Evolutionary conservation across 495 filamentous ascomycete species (phyloP).

Genomic region (Penicillium bovifimosum): DNA sequence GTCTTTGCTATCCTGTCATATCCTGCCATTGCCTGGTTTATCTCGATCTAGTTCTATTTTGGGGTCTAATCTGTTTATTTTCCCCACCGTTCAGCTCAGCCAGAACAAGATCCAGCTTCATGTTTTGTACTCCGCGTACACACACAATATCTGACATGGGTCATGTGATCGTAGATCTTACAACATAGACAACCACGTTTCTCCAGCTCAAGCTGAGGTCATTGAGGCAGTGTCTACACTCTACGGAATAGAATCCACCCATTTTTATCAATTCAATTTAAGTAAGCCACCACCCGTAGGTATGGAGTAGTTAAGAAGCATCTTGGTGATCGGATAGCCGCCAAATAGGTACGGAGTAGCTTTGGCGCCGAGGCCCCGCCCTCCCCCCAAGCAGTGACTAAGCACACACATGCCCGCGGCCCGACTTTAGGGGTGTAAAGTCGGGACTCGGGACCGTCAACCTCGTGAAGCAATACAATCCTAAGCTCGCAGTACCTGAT

Average conservation of each 20-base stretch:
- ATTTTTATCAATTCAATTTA: too few species aligned
- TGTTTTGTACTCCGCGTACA: neutral
- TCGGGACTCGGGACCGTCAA: conserved; percentile 7
- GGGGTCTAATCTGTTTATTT: conserved; percentile 16
- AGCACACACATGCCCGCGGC: neutral
- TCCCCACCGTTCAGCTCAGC: conserved; percentile 29
- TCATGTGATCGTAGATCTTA: conserved; percentile 16
- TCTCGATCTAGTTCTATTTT: conserved; percentile 15
- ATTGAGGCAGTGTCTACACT: too few species aligned
- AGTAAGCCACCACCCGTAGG: too few species aligned
- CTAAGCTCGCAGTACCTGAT: neutral
- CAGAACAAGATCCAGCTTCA: conserved; percentile 11
- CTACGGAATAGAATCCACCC: too few species aligned
- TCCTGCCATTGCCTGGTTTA: conserved; percentile 19
- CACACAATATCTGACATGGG: neutral
- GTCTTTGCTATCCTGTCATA: neutral
- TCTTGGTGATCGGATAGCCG: too few species aligned
- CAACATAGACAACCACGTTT: too few species aligned
- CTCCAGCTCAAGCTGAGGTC: too few species aligned
- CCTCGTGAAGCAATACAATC: neutral
- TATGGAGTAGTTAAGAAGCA: too few species aligned
- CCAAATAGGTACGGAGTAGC: too few species aligned
- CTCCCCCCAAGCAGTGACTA: conserved; percentile 7
- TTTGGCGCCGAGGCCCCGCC: too few species aligned
- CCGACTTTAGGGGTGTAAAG: conserved; percentile 2